Conservation (phyloP, 176 grass and related monocot genomes). For the Aegilops bicornis region DNA sequence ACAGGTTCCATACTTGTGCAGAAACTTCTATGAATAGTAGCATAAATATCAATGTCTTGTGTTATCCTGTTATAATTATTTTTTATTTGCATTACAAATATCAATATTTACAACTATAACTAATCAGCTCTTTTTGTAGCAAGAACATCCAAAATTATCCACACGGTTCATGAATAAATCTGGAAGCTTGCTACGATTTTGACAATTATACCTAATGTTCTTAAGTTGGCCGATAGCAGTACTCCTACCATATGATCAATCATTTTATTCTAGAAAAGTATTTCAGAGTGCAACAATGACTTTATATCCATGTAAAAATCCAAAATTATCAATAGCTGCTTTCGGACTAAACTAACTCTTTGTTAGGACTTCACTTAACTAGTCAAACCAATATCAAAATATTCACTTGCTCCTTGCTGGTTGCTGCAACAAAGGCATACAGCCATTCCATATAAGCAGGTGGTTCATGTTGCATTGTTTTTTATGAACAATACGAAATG, state of each 20-base stretch:
- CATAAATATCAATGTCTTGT: conserved; percentile 17
- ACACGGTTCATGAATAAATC: not conserved
- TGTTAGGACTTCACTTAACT: conserved; percentile 1
- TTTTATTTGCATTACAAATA: conserved; percentile 5
- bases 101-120: not conserved
- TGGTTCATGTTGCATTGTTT: not conserved
- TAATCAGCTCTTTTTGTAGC: not conserved
- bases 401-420: not conserved
- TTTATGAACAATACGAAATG: not conserved
- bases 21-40: conserved; percentile 1
- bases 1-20: not conserved
- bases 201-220: not conserved
- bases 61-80: not conserved
- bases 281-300: not conserved
- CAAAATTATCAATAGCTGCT: not conserved
- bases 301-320: conserved; percentile 8
- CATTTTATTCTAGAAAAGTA: not conserved
- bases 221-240: not conserved
- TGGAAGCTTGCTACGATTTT: not conserved
- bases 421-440: conserved; percentile 5
- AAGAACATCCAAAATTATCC: not conserved
- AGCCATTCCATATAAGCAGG: conserved; percentile 2
- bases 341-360: not conserved
- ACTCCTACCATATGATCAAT: not conserved
- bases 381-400: conserved; percentile 5